These are phyloP conservation scores for Panellus pusillus DNA, from an alignment of 768 basidiomycete genomes.

Conservation along the genomic window DNA sequence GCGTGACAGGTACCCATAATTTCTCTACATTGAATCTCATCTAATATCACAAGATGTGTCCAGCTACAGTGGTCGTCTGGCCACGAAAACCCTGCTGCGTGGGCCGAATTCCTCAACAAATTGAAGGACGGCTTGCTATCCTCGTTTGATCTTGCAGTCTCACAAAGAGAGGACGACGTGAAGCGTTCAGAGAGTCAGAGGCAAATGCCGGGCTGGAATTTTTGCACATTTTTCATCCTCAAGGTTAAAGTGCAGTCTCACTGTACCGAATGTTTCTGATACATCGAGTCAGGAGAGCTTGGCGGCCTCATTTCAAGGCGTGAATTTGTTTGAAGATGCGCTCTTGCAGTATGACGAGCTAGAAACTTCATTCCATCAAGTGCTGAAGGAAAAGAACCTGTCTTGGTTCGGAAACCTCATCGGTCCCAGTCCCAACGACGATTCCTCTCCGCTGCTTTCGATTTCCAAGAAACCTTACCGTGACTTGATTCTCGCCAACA, in stretches of 20 bases:
- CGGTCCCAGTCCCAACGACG: constrained; percentile 66
- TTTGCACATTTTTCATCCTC: constrained; percentile 93
- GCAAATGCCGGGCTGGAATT: constrained; percentile 97
- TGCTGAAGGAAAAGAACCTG: constrained; percentile 75
- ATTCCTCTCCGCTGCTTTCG: constrained; percentile 79
- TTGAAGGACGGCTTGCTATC: constrained; percentile 87
- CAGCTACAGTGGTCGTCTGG: constrained; percentile 78
- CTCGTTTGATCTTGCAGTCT: constrained; percentile 79
- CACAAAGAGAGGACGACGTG: constrained; percentile 86
- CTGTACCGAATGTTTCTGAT: constrained; percentile 10
- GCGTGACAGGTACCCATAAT: constrained; percentile 65
- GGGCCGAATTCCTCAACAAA: constrained; percentile 87
- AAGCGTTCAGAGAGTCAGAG: constrained; percentile 86
- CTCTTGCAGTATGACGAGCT: constrained; percentile 88
- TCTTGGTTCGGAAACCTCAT: constrained; percentile 93
- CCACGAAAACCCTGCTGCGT: constrained; percentile 72
- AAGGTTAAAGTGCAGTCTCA: constrained; percentile 56
- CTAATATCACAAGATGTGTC: constrained; percentile 57
- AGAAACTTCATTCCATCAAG: constrained; percentile 77
- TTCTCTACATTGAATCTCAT: constrained; percentile 12
- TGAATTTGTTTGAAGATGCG: constrained; percentile 88
- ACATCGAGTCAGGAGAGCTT: constrained; percentile 76
- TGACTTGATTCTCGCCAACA: constrained; percentile 85
- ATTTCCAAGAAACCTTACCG: constrained; percentile 81
- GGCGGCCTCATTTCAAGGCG: constrained; percentile 87